These are phyloP conservation scores for Thalia dealbata DNA, from an alignment of 176 grass and related monocot genomes.

Conservation along the genomic window DNA sequence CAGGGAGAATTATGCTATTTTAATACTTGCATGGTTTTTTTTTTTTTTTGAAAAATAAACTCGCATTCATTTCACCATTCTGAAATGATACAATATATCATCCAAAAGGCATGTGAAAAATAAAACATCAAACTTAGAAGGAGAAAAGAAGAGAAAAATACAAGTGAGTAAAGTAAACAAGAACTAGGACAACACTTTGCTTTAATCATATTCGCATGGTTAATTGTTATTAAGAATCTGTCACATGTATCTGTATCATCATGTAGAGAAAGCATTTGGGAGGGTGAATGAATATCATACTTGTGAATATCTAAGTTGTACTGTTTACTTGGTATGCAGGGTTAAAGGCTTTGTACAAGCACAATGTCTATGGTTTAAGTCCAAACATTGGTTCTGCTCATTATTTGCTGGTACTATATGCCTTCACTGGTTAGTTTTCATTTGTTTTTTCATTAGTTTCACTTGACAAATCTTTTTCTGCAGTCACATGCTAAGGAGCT, in stretches of 20 bases:
- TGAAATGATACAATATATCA: no score
- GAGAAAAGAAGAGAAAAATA: no score
- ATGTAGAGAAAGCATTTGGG: no score
- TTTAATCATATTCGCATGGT: no score
- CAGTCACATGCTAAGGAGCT: slow-evolving; percentile 77
- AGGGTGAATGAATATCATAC: not conserved
- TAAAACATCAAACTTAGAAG: no score
- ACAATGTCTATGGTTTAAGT: slow-evolving; percentile 86
- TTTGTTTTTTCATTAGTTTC: not conserved
- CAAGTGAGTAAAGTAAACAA: no score
- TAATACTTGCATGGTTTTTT: slow-evolving; percentile 11
- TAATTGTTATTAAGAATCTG: not conserved
- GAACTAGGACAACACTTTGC: no score
- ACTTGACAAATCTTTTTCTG: slow-evolving; percentile 29
- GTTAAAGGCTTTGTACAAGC: slow-evolving; percentile 75
- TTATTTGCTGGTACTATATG: slow-evolving; percentile 67
- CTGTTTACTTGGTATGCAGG: slow-evolving; percentile 32
- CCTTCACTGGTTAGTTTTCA: slow-evolving; percentile 26
- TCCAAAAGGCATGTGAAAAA: no score
- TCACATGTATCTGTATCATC: slow-evolving; percentile 1
- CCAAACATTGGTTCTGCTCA: slow-evolving; percentile 96
- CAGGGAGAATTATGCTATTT: not conserved
- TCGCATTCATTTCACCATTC: no score
- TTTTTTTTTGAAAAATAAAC: no score
- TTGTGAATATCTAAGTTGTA: no score